phyloP scores from a whole-genome alignment of 768 basidiomycete genomes.

The Kwoniella europaea region DNA sequence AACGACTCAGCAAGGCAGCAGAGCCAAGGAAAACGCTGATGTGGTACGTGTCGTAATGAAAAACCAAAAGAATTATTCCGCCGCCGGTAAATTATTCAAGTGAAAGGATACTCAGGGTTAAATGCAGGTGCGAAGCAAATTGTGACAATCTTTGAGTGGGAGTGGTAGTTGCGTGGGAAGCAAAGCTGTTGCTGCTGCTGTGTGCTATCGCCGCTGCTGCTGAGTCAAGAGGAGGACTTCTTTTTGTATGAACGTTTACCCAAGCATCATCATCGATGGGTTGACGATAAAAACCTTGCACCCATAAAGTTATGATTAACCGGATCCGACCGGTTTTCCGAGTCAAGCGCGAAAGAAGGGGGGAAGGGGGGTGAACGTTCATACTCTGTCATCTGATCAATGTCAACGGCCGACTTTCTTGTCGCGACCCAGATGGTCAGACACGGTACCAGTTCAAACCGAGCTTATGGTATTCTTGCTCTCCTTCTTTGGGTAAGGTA shows the following conservation, averaged over 20 bases:
- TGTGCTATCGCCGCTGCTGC: not conserved
- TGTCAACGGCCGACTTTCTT: not conserved
- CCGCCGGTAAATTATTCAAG: conserved; percentile 3
- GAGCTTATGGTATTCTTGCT: not conserved
- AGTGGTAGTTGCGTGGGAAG: not conserved
- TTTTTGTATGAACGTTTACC: too few species aligned
- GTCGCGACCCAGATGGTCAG: not conserved
- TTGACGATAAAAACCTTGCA: conserved; percentile 1
- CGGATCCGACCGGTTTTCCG: conserved; percentile 1
- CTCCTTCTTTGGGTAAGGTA: not conserved
- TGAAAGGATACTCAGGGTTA: conserved; percentile 1
- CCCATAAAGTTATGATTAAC: conserved; percentile 5
- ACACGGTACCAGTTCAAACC: not conserved
- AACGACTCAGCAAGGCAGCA: not conserved
- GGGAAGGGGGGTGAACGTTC: not conserved
- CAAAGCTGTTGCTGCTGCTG: not conserved
- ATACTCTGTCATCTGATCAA: not conserved
- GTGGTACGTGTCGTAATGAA: not conserved
- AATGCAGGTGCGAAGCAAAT: too few species aligned
- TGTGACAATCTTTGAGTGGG: not conserved
- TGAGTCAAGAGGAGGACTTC: too few species aligned
- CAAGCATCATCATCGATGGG: too few species aligned
- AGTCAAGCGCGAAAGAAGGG: not conserved
- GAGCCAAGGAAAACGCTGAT: not conserved
- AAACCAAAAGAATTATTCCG: not conserved